These are phyloP conservation scores for Arabis hirsuta DNA, from an alignment of 345 rosid species.

Conservation along the genomic window DNA sequence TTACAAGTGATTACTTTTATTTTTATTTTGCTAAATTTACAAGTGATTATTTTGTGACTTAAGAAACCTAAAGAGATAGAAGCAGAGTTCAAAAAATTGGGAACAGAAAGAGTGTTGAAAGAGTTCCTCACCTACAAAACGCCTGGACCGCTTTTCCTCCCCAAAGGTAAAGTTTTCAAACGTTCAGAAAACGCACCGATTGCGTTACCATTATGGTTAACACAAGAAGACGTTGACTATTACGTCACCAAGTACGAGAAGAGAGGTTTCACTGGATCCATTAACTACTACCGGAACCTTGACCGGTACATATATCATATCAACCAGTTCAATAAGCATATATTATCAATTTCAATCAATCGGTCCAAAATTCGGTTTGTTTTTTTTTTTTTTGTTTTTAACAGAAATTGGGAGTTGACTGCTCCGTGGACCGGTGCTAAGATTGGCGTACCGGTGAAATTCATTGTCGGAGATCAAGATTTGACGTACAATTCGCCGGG, in stretches of 20 bases:
- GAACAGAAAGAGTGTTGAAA: slow-evolving; percentile 54
- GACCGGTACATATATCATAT: slow-evolving; percentile 50
- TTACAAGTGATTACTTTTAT: neutral
- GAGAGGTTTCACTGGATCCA: slow-evolving; percentile 74
- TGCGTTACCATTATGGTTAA: slow-evolving; percentile 70
- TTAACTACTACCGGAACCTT: slow-evolving; percentile 80
- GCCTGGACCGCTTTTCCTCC: slow-evolving; percentile 60
- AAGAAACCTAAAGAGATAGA: slow-evolving; percentile 76
- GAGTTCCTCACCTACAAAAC: slow-evolving; percentile 52
- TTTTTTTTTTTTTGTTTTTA: neutral
- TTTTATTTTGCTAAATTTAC: neutral
- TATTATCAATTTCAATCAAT: neutral
- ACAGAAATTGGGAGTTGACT: slow-evolving; percentile 79
- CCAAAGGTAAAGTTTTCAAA: slow-evolving; percentile 57
- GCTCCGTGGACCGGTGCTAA: slow-evolving; percentile 65
- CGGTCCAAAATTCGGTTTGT: neutral
- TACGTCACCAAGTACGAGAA: slow-evolving; percentile 54
- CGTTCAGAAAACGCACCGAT: slow-evolving; percentile 33
- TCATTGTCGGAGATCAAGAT: slow-evolving; percentile 77
- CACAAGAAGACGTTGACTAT: slow-evolving; percentile 61
- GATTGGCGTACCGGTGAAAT: slow-evolving; percentile 71
- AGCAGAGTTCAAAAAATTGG: slow-evolving; percentile 54
- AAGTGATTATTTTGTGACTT: neutral
- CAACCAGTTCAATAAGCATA: neutral
- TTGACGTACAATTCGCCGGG: slow-evolving; percentile 59